Conservation (phyloP, 306 rosid species). For the Cucurbita maxima region DNA sequence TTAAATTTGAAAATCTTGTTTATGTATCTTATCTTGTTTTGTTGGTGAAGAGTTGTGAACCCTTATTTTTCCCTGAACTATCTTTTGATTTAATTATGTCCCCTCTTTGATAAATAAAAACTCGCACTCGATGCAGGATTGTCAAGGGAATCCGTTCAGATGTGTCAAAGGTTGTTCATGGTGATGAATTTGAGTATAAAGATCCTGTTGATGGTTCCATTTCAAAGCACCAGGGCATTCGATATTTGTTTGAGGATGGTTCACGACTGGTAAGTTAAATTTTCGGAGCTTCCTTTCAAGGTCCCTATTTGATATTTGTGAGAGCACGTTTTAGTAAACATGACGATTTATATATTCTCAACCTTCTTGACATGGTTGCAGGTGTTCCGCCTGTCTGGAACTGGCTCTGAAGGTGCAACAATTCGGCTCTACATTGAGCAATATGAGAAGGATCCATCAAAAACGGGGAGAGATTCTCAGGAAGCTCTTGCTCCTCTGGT, state of each 20-base stretch:
- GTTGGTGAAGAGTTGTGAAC: not conserved
- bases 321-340: not conserved
- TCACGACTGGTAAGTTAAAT: conserved; percentile 78
- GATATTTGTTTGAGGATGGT: conserved; percentile 93
- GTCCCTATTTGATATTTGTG: not conserved
- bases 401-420: conserved; percentile 97
- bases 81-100: not conserved
- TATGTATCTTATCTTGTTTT: not conserved
- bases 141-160: conserved; percentile 51
- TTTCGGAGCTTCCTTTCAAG: not conserved
- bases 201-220: conserved; percentile 90
- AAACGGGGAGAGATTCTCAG: conserved; percentile 66
- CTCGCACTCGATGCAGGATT: conserved; percentile 30
- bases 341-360: not conserved
- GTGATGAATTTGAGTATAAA: conserved; percentile 88
- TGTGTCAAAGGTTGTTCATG: conserved; percentile 58
- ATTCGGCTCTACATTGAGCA: conserved; percentile 94
- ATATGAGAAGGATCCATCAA: conserved; percentile 85
- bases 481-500: conserved; percentile 95
- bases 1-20: not conserved
- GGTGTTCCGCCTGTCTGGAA: conserved; percentile 98
- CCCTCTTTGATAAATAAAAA: not conserved
- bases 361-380: conserved; percentile 13
- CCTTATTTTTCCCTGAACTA: not conserved
- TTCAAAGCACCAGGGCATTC: conserved; percentile 91